phyloP scores from a whole-genome alignment of 768 basidiomycete genomes.

The Podaxis sp. region DNA sequence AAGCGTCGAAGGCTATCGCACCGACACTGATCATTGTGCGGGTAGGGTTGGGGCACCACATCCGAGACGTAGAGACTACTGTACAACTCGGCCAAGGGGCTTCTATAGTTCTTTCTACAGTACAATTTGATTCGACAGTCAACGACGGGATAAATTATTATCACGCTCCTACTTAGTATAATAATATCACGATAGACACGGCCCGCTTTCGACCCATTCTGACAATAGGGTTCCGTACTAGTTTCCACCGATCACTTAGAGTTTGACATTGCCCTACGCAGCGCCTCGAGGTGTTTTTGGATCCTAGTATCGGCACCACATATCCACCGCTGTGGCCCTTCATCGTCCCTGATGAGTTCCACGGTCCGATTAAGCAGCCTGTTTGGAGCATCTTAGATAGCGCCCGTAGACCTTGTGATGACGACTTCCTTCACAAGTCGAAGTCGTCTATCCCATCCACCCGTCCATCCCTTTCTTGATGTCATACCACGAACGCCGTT shows the following conservation, averaged over 20 bases:
- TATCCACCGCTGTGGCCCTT: no score
- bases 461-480: not conserved
- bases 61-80: slow-evolving; percentile 3
- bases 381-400: not conserved
- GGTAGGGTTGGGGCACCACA: not conserved
- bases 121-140: not conserved
- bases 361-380: not conserved
- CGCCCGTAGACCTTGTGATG: not conserved
- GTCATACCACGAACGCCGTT: not conserved
- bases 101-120: not conserved
- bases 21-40: slow-evolving; percentile 3
- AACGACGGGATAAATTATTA: not conserved
- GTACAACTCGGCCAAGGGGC: not conserved
- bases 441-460: not conserved
- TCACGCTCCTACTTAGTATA: not conserved
- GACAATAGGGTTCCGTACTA: not conserved
- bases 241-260: not conserved
- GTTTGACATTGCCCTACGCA: not conserved
- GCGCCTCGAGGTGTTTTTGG: no score
- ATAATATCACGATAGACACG: not conserved
- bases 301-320: no score
- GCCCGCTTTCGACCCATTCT: not conserved
- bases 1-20: not conserved
- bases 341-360: not conserved
- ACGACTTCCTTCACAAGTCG: not conserved